Evolutionary conservation across 1,284 basidiomycete species (phyloP), one percentile per base, ranked within the genome.

Genomic region (Mycena citricolor): DNA sequence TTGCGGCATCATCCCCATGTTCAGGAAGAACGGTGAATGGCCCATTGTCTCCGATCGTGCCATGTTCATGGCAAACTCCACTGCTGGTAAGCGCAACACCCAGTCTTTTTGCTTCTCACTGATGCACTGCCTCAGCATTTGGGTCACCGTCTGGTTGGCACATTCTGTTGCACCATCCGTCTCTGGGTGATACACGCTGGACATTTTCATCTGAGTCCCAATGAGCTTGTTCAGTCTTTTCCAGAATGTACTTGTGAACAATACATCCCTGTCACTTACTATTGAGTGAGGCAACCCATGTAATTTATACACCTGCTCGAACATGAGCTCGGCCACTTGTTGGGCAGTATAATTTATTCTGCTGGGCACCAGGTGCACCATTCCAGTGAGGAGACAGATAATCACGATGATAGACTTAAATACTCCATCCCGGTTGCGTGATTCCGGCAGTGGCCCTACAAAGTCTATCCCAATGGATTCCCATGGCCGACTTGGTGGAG

Each of bases 391-490:
- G 3, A 58, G 59, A 51, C 69, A 62, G 5, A 70, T 64, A 0
- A 73, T 51, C 0, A 69, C 63, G 1, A 57, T 51, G 1, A 72
- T 60, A 48, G 56, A 57, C 46, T 74, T 63, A 37, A 56, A 69
- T 0, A 55, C 47, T 0, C 63, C 57, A 30, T 63, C 39, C 10
- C 57, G 21, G 19, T 57, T 60, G 8, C 40, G 44, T 0, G 62
- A 63, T 2, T 44, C 28, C 2, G 67, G 65, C 17, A 70, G 57
- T 7, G 65, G 68, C 0, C 65, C 61, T 0, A 69, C 44, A 20
- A 69, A 68, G 48, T 69, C 67, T 57, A 69, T 69, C 1, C 61
- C 60, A 6, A 68, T 63, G 0, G 59, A 61, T 3, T 61, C 54
- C 59, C 63, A 66, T 4, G 64, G 65, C 39, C 54, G 47, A 8